phyloP scores from a whole-genome alignment of 768 basidiomycete genomes.

The Russula sp. region DNA sequence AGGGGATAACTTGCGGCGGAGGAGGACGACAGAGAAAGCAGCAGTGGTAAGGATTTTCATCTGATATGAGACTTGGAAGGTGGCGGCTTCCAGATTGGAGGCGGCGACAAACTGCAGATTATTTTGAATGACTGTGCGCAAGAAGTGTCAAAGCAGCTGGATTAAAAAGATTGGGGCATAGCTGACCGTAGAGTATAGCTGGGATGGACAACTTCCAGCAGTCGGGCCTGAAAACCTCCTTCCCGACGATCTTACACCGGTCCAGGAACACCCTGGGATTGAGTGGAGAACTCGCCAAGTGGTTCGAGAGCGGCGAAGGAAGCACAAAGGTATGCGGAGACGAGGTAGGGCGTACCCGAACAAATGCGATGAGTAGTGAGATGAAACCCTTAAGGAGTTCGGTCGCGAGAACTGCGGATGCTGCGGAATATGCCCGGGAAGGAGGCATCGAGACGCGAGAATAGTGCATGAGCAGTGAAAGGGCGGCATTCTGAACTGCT shows the following conservation, averaged over 20 bases:
- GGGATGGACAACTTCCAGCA: constrained; percentile 98
- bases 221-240: constrained; percentile 78
- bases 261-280: constrained; percentile 31
- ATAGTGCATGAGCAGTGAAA: constrained; percentile 96
- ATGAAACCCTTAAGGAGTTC: constrained; percentile 90
- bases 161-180: not conserved
- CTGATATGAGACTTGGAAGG: constrained; percentile 95
- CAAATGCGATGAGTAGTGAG: constrained; percentile 78
- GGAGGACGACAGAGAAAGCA: constrained; percentile 74
- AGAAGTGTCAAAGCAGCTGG: constrained; percentile 12
- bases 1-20: constrained; percentile 65
- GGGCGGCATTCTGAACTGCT: constrained; percentile 83
- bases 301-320: constrained; percentile 23
- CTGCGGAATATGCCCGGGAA: constrained; percentile 80
- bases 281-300: constrained; percentile 29
- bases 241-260: constrained; percentile 50
- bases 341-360: constrained; percentile 41
- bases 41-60: constrained; percentile 97
- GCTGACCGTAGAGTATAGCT: constrained; percentile 80
- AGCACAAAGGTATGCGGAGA: constrained; percentile 26
- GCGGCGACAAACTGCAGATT: constrained; percentile 94
- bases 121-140: constrained; percentile 74
- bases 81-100: constrained; percentile 88
- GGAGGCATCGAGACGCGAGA: constrained; percentile 78
- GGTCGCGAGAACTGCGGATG: constrained; percentile 87